These are phyloP conservation scores for Primulina tabacum DNA, from an alignment of 257 asterid species.

Conservation along the genomic window DNA sequence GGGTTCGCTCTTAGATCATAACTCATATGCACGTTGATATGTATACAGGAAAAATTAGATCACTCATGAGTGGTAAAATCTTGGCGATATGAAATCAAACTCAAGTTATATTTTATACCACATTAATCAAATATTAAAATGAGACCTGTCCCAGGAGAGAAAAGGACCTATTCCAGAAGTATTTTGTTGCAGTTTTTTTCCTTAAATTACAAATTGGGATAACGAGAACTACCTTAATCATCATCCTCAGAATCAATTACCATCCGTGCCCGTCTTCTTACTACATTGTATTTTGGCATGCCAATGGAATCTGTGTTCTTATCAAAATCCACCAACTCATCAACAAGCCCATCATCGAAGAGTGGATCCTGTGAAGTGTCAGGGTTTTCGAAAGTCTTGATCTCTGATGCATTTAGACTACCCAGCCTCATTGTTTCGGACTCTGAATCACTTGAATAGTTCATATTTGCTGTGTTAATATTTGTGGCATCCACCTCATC, in stretches of 20 bases:
- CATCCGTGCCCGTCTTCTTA: constrained; percentile 73
- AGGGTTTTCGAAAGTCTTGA: constrained; percentile 15
- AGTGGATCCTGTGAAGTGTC: constrained; percentile 24
- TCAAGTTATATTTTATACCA: neutral
- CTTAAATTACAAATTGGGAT: neutral
- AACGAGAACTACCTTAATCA: constrained; percentile 29
- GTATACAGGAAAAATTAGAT: neutral
- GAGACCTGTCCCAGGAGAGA: neutral
- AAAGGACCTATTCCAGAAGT: neutral
- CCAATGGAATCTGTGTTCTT: constrained; percentile 31
- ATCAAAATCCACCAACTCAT: constrained; percentile 45
- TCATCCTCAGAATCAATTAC: constrained; percentile 76
- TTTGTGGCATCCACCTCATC: constrained; percentile 31
- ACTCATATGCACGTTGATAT: neutral
- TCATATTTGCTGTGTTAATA: constrained; percentile 9
- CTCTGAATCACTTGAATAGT: constrained; percentile 27
- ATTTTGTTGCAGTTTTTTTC: neutral
- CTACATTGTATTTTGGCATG: constrained; percentile 28
- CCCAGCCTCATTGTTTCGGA: constrained; percentile 26
- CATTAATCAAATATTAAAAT: neutral
- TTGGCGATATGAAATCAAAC: neutral
- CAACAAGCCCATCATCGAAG: constrained; percentile 29
- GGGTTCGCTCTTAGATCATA: neutral
- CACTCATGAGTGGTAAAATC: neutral
- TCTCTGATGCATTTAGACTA: constrained; percentile 24